A percentile compares a stretch with the other conserved stretches of the same genome.
Evolutionary conservation across 441 rosid species (phyloP).

Genomic region (Kokia cookei): DNA sequence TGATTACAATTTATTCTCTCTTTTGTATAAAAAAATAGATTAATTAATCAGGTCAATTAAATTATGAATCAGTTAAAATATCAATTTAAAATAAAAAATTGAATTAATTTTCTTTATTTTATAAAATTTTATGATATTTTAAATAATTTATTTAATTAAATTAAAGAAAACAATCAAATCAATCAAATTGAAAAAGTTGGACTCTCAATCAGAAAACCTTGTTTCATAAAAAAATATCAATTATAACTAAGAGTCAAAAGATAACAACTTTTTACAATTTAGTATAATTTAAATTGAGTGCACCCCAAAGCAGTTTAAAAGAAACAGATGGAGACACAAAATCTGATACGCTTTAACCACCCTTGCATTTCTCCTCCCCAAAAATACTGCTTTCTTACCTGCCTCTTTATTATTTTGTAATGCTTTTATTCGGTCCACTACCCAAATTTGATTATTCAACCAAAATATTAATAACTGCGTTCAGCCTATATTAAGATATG

Average conservation of each 20-base stretch:
- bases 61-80: too few relatives aligned
- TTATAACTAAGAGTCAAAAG: not conserved
- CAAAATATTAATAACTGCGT: not conserved
- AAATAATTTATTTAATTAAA: too few relatives aligned
- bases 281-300: not conserved
- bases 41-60: rapidly evolving
- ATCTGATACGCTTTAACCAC: not conserved
- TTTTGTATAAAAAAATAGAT: too few relatives aligned
- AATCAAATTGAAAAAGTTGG: not conserved
- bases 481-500: not conserved
- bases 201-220: too few relatives aligned
- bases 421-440: not conserved
- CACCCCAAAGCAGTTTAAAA: not conserved
- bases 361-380: not conserved
- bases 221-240: too few relatives aligned
- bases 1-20: too few relatives aligned
- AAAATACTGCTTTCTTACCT: not conserved
- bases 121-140: too few relatives aligned
- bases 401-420: not conserved
- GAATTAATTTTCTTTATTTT: too few relatives aligned
- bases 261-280: not conserved
- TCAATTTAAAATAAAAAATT: too few relatives aligned
- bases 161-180: rapidly evolving
- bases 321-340: not conserved
- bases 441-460: not conserved